Conservation (phyloP, 768 basidiomycete genomes). For the Lactarius sp. region DNA sequence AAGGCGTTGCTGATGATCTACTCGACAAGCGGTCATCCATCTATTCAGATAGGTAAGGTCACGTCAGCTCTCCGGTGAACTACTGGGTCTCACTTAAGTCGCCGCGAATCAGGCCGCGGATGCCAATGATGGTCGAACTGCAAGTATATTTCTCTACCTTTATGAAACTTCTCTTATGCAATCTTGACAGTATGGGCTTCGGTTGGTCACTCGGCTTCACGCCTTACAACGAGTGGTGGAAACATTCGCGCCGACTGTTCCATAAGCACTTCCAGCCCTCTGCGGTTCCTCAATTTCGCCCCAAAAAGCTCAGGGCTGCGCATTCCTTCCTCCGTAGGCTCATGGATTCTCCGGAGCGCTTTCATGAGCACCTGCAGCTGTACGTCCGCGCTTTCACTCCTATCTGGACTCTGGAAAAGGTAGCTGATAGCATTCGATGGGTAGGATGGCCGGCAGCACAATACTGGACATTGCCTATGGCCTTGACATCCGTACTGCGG, state of each 20-base stretch:
- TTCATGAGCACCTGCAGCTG: constrained; percentile 36
- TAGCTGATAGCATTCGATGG: neutral
- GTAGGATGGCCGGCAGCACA: constrained; percentile 24
- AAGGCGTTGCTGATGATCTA: constrained; percentile 34
- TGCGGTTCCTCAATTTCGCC: constrained; percentile 29
- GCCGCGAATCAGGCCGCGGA: constrained; percentile 15
- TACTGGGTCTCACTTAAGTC: neutral
- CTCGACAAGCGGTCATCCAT: constrained; percentile 37
- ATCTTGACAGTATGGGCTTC: constrained; percentile 21
- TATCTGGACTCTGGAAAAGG: neutral
- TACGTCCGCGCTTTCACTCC: constrained; percentile 19
- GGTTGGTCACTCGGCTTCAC: constrained; percentile 28
- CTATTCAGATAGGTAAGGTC: constrained; percentile 33
- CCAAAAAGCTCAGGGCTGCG: constrained; percentile 31
- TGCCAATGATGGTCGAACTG: constrained; percentile 26
- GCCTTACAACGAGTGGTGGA: constrained; percentile 35
- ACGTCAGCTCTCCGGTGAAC: neutral
- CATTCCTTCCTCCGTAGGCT: constrained; percentile 34
- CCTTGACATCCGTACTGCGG: constrained; percentile 19
- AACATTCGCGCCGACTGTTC: constrained; percentile 32
- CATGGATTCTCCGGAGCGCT: constrained; percentile 33
- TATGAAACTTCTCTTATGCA: neutral
- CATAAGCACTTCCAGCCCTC: constrained; percentile 28
- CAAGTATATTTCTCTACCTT: neutral
- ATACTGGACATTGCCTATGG: constrained; percentile 25